Evolutionary conservation across 306 rosid genomes (phyloP), one percentile per base, ranked within the genome.

Genomic region (Castanea mollissima): DNA sequence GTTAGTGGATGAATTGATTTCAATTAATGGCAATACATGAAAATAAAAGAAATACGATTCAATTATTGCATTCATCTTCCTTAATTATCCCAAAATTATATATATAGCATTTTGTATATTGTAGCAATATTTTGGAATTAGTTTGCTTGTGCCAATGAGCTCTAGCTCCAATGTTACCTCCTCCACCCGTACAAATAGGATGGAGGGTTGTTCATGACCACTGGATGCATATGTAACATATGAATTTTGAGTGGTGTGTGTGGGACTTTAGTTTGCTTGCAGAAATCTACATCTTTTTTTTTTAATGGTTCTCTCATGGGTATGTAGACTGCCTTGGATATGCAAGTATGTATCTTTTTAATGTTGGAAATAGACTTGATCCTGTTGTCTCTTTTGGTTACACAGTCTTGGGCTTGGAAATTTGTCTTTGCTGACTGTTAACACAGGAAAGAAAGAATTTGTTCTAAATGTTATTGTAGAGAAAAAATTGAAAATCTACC

Each of bases 391-490:
- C 31, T 23, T 32, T 59, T 65, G 59, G 74, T 72, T 73, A 72
- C 25, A 55, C 68, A 44, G 58, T 32, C 68, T 25, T 64, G 80
- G n/a, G 12, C 69, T 32, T 57, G 49, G 20, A 62, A 51, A 57
- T 20, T 73, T 76, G 27, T 34, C 35, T 79, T 72, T 76, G 23
- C 55, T 63, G 65, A 78, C 74, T 62, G 54, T 49, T 49, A 49
- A 49, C 54, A 49, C 4, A 32, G 75, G 51, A 29, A 38, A 20
- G 67, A 81, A 78, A 78, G 58, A 72, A 54, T 55, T 76, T 76
- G 13, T 55, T 55, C 13, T 69, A 67, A 14, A 19, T 15, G 29
- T 52, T 11, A 20, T 20, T 51, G 21, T 3, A 1, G 31, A 10
- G 51, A 21, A 32, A 20, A 68, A 25, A 54, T 21, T 10, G 16